phyloP scores from a whole-genome alignment of 1,284 basidiomycete species.

The Trichosporon sp. region DNA sequence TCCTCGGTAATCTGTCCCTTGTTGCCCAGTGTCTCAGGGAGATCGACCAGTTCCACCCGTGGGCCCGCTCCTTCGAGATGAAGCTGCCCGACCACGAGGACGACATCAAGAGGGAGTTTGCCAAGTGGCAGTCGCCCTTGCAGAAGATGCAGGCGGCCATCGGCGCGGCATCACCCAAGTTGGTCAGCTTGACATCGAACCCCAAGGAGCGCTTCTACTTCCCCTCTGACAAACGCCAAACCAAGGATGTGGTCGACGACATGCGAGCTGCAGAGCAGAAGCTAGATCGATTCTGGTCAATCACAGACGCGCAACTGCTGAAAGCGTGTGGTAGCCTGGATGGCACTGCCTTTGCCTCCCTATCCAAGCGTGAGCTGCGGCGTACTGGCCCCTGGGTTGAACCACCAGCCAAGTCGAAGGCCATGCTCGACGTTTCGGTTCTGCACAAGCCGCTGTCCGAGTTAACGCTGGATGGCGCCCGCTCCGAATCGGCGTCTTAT shows the following conservation, averaged over 20 bases:
- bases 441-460: background rate
- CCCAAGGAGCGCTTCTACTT: slow-evolving; percentile 8
- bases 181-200: background rate
- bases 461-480: background rate
- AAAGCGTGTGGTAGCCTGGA: background rate
- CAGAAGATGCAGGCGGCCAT: background rate
- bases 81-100: background rate
- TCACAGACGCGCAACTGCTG: background rate
- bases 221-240: background rate
- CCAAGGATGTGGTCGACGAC: slow-evolving; percentile 4
- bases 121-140: background rate
- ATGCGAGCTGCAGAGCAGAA: background rate
- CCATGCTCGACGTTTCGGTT: background rate
- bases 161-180: too few relatives aligned
- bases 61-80: slow-evolving; percentile 2
- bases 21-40: slow-evolving; percentile 5
- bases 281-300: slow-evolving; percentile 1
- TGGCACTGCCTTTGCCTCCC: background rate
- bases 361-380: background rate
- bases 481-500: background rate
- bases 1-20: slow-evolving; percentile 1
- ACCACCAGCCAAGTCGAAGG: background rate
- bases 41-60: slow-evolving; percentile 1
- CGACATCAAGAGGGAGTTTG: background rate
- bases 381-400: slow-evolving; percentile 6